Percentiles rank a stretch among this genome's conserved stretches.
Evolutionary conservation across 176 grass and related monocot genomes (phyloP).

Genomic region (Saccharum spontaneum): DNA sequence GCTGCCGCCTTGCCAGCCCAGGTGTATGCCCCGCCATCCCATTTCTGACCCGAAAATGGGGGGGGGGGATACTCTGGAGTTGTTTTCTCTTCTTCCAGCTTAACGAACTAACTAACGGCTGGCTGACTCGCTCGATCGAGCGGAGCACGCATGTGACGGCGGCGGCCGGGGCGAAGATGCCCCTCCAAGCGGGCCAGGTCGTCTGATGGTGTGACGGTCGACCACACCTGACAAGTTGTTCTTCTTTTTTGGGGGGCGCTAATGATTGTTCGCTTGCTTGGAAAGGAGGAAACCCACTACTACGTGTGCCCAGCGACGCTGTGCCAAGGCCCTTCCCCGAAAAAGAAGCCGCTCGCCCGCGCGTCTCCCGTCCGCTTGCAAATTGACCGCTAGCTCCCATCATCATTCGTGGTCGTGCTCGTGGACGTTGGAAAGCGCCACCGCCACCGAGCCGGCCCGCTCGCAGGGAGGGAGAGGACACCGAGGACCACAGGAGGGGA

Average conservation of each 20-base stretch:
- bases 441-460: not conserved
- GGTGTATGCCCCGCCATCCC: not conserved
- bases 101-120: not conserved
- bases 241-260: not conserved
- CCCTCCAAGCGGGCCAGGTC: constrained; percentile 16
- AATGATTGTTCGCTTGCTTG: constrained; percentile 49
- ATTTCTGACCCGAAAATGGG: not conserved
- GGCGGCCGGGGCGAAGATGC: not conserved
- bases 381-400: constrained; percentile 28
- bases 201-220: constrained; percentile 31
- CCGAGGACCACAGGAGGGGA: constrained; percentile 1
- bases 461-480: not conserved
- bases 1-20: not conserved
- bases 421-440: constrained; percentile 1
- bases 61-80: too few relatives aligned
- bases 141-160: not conserved
- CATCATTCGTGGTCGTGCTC: constrained; percentile 10
- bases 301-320: not conserved
- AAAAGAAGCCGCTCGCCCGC: not conserved
- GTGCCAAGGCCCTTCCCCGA: not conserved
- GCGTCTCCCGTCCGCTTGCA: not conserved
- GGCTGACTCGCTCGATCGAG: not conserved
- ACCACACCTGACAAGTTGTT: constrained; percentile 41
- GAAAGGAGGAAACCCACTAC: constrained; percentile 53
- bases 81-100: not conserved